Percentiles rank a stretch among this genome's conserved stretches.
phyloP scores from a whole-genome alignment of 2,329 filamentous ascomycete species.

The Cryphonectria naterciae region DNA sequence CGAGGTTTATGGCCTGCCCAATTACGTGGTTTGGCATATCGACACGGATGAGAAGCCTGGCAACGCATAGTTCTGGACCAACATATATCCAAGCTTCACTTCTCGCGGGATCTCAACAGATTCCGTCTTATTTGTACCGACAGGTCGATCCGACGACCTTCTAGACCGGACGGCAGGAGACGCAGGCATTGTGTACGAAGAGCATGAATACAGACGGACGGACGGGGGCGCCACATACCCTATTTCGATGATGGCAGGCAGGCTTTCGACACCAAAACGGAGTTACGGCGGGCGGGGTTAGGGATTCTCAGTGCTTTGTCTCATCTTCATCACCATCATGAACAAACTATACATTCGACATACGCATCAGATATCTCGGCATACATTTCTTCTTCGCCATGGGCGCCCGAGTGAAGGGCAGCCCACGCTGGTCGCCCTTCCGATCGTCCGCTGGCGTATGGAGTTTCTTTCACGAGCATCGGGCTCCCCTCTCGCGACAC shows the following conservation, averaged over 20 bases:
- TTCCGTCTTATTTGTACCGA: constrained; percentile 21
- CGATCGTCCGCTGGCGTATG: neutral
- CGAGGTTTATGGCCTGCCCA: constrained; percentile 87
- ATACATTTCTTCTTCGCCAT: neutral
- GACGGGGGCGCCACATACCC: constrained; percentile 26
- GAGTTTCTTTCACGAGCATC: neutral
- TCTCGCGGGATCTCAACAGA: constrained; percentile 17
- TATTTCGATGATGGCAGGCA: constrained; percentile 23
- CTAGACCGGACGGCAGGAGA: constrained; percentile 25
- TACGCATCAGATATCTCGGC: constrained; percentile 19
- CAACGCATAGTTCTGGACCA: constrained; percentile 58
- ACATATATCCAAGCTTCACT: constrained; percentile 20
- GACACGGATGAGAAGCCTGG: constrained; percentile 94
- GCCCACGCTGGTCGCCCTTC: constrained; percentile 1
- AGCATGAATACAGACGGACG: constrained; percentile 29
- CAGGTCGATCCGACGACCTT: constrained; percentile 19
- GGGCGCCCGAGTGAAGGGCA: neutral
- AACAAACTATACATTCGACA: constrained; percentile 27
- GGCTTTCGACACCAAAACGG: constrained; percentile 27
- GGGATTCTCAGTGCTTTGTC: constrained; percentile 25
- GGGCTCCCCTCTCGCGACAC: neutral
- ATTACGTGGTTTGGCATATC: constrained; percentile 98
- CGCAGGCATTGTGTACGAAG: constrained; percentile 30
- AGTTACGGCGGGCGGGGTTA: constrained; percentile 24
- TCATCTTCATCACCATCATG: constrained; percentile 23